Base-by-base conservation (phyloP, 2,329 filamentous ascomycete species). In the Colletotrichum karsti region DNA sequence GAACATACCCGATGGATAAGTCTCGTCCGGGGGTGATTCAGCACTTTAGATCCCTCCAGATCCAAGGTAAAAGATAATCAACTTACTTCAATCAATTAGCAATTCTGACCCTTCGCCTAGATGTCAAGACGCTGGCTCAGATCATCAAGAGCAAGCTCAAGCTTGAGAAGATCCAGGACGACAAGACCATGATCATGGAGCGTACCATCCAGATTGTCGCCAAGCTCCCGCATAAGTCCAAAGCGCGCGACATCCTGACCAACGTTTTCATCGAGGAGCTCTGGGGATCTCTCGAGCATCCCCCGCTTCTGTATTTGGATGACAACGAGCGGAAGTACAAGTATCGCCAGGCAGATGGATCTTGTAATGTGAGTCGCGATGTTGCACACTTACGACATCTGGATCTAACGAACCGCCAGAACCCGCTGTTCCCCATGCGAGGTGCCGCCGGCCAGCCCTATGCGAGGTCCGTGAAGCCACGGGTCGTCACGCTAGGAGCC, bases 111-210 rank as follows among this genome's bases (percentile, higher is more conserved):
- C 4, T 18, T 30, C 28, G 22, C 7, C 2, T 78, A 83, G 91
- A 93, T 71, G 75, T 92, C 48, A 86, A 87, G 73, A 93, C 91
- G 0, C 80, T 93, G 18, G 77, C 87, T 48, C 83, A 87, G 5
- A 79, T 93, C 39, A 81, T 93, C 64, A 85, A 87, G 61, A 84
- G 81, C 69, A 90, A 93, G 78, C 77, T 90, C 33, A 90, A 88
- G 72, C 90, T 91, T 1, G 85, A 86, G 64, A 82, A 88, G 53
- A 82, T 91, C 10, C 79, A 88, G 5, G 90, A 95, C 73, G 93
- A 95, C 81, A 92, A 92, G 80, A 92, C 90, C 2, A 92, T 93
- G 84, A 82, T 93, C 48, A 93, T 94, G 89, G 92, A 94, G 77
- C 84, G 88, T 7, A 85, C 91, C 5, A 93, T 94, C 68, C 87